Percentiles rank a stretch among this genome's conserved stretches.
Evolutionary conservation across 2,329 filamentous ascomycete genomes (phyloP).

Genomic region (Diplodia mutila): DNA sequence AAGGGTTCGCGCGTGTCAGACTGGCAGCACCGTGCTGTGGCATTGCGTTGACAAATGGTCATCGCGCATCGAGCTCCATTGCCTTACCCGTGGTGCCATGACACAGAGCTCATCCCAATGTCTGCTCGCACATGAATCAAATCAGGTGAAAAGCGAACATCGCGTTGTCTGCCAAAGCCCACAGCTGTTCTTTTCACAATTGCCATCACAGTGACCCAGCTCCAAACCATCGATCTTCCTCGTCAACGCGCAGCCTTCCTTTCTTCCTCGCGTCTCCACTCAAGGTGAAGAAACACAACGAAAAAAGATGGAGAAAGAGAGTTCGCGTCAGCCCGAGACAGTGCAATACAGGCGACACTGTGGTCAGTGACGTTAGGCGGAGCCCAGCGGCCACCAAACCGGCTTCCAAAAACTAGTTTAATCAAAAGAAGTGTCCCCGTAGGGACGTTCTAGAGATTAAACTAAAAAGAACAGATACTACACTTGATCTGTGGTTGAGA

Average conservation of each 20-base stretch:
- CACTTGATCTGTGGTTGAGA: background rate
- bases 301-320: constrained; percentile 30
- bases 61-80: background rate
- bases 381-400: constrained; percentile 67
- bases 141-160: background rate
- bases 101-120: background rate
- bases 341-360: constrained; percentile 78
- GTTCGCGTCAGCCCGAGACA: constrained; percentile 73
- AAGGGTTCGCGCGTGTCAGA: background rate
- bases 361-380: constrained; percentile 63
- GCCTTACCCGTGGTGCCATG: background rate
- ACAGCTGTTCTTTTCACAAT: background rate
- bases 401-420: constrained; percentile 68
- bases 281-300: constrained; percentile 34
- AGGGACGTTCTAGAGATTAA: constrained; percentile 9
- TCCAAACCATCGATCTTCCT: background rate
- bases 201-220: background rate
- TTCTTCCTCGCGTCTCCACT: constrained; percentile 35
- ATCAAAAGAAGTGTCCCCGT: constrained; percentile 9
- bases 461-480: constrained; percentile 15
- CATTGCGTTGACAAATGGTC: background rate
- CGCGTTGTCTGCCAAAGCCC: background rate
- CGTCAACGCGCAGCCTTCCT: background rate
- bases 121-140: background rate
- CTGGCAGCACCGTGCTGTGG: background rate